Conservation (phyloP, 805 yeast species). For the Lachancea kluyveri region DNA sequence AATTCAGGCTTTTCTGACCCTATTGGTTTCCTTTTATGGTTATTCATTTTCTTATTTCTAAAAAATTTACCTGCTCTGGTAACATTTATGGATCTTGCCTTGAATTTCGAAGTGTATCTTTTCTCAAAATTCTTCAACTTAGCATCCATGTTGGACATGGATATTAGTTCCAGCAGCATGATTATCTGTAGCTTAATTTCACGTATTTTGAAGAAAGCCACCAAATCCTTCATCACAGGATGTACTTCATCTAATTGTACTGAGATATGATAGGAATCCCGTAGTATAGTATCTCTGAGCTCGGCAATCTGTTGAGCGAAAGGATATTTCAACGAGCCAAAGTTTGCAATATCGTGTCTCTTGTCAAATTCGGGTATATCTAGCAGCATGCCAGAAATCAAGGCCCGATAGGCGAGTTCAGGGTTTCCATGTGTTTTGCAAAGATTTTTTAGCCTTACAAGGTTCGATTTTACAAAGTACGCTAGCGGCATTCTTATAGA, state of each 20-base stretch:
- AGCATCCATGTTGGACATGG: constrained; percentile 28
- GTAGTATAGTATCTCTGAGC: constrained; percentile 21
- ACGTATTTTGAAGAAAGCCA: constrained; percentile 41
- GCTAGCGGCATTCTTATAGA: constrained; percentile 32
- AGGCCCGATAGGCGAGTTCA: constrained; percentile 14
- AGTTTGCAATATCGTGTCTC: constrained; percentile 31
- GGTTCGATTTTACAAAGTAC: constrained; percentile 43
- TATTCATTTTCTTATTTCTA: constrained; percentile 19
- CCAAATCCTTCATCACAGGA: constrained; percentile 24
- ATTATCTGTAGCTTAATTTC: constrained; percentile 53
- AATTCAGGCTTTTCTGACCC: constrained; percentile 7
- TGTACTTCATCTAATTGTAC: too few relatives aligned
- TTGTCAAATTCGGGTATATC: constrained; percentile 36
- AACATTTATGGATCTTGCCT: constrained; percentile 29
- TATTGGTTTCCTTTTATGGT: constrained; percentile 20
- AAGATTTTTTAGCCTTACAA: constrained; percentile 40
- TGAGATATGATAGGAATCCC: too few relatives aligned
- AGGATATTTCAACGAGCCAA: constrained; percentile 25
- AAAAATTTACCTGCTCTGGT: constrained; percentile 16
- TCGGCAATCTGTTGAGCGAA: constrained; percentile 23
- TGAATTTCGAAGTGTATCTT: constrained; percentile 17
- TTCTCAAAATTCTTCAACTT: constrained; percentile 31
- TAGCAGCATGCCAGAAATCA: constrained; percentile 30
- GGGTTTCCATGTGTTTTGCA: constrained; percentile 27
- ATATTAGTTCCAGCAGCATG: constrained; percentile 40